Conservation (phyloP, 305 asterid genomes). For the Coffea humblotiana region DNA sequence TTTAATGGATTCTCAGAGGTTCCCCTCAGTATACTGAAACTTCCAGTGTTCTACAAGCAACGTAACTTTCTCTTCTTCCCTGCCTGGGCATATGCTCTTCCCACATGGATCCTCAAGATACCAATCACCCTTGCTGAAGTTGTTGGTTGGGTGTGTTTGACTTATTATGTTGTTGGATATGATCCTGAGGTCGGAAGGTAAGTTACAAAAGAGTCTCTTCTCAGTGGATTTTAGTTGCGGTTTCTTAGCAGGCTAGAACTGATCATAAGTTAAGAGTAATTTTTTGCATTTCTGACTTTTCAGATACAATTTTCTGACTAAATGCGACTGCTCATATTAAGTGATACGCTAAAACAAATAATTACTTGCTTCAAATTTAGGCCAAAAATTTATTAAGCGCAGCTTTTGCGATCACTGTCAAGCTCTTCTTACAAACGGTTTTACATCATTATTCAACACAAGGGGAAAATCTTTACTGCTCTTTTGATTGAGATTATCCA, state of each 20-base stretch:
- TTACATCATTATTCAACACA: no score
- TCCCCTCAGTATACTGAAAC: conserved; percentile 58
- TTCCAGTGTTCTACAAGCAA: conserved; percentile 70
- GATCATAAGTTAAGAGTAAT: background rate
- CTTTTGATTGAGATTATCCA: background rate
- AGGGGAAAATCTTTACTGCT: background rate
- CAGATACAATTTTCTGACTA: no score
- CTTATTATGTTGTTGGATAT: conserved; percentile 55
- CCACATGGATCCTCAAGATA: conserved; percentile 55
- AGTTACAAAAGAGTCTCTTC: background rate
- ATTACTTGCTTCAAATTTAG: no score
- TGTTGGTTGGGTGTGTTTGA: conserved; percentile 44
- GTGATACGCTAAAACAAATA: no score
- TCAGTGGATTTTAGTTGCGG: background rate
- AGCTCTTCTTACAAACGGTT: no score
- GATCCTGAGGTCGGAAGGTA: conserved; percentile 16
- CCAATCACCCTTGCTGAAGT: conserved; percentile 53
- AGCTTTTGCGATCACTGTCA: no score
- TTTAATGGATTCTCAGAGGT: conserved; percentile 68
- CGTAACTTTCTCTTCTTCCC: conserved; percentile 64
- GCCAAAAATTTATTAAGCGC: no score
- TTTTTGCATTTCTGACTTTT: no score
- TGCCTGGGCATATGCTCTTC: conserved; percentile 63
- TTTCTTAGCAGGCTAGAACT: background rate
- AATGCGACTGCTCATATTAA: no score